phyloP scores from a whole-genome alignment of 345 rosid species.

The Litchi chinensis region DNA sequence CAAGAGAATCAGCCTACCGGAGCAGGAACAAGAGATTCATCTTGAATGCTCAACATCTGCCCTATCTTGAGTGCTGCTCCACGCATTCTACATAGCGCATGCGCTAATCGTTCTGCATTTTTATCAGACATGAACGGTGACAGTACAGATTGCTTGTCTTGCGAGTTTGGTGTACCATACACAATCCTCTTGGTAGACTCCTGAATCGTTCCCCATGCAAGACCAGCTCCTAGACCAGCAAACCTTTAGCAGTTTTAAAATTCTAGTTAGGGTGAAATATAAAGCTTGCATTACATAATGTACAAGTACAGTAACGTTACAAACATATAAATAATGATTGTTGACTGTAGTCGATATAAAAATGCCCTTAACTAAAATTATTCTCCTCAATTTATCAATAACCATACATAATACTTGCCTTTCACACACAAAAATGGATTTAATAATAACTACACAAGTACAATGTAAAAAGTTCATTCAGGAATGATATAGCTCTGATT shows the following conservation, averaged over 20 bases:
- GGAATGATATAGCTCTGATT: background rate
- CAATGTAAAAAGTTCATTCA: background rate
- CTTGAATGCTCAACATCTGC: slow-evolving; percentile 97
- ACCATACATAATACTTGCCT: background rate
- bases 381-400: background rate
- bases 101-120: slow-evolving; percentile 94
- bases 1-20: slow-evolving; percentile 47
- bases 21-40: slow-evolving; percentile 96
- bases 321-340: background rate
- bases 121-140: slow-evolving; percentile 78
- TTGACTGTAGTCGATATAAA: background rate
- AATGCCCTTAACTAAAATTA: background rate
- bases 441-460: background rate
- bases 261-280: slow-evolving; percentile 25
- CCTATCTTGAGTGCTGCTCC: slow-evolving; percentile 98
- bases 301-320: background rate
- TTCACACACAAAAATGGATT: background rate
- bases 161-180: slow-evolving; percentile 59
- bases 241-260: slow-evolving; percentile 65
- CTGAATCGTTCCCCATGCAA: slow-evolving; percentile 94
- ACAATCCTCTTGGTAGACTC: slow-evolving; percentile 87
- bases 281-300: background rate
- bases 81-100: slow-evolving; percentile 93
- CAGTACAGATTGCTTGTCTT: slow-evolving; percentile 60
- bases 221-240: slow-evolving; percentile 97